Conservation (phyloP, 768 basidiomycete species). For the Podaxis sp. region DNA sequence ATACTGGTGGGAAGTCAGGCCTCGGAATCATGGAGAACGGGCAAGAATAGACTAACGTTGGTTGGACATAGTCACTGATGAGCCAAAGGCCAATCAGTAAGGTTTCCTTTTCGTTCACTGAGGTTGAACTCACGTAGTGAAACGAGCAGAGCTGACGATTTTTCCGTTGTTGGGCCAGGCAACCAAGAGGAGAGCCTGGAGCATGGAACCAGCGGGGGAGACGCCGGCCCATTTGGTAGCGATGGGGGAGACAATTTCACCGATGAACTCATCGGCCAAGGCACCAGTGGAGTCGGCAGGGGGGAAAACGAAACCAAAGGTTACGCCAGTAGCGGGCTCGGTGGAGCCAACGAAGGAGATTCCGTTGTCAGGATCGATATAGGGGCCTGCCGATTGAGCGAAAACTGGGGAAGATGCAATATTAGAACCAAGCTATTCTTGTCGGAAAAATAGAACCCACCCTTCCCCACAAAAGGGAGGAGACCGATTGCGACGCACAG, state of each 20-base stretch:
- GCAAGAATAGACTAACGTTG: slow-evolving; percentile 35
- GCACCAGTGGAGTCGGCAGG: slow-evolving; percentile 38
- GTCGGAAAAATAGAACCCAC: not conserved
- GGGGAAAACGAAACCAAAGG: slow-evolving; percentile 54
- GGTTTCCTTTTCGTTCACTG: not conserved
- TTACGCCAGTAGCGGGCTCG: slow-evolving; percentile 41
- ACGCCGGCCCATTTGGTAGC: slow-evolving; percentile 56
- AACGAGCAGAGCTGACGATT: slow-evolving; percentile 54
- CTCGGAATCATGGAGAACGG: not conserved
- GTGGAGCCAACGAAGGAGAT: slow-evolving; percentile 50
- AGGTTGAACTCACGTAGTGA: slow-evolving; percentile 45
- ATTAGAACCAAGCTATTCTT: not conserved
- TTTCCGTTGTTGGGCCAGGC: slow-evolving; percentile 59
- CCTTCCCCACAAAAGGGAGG: slow-evolving; percentile 12
- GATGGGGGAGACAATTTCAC: slow-evolving; percentile 58
- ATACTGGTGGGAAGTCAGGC: slow-evolving; percentile 25
- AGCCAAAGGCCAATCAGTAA: not conserved
- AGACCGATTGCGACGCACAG: not conserved
- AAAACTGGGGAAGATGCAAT: slow-evolving; percentile 30
- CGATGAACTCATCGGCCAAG: slow-evolving; percentile 56
- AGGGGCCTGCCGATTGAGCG: slow-evolving; percentile 43
- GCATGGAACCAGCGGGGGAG: slow-evolving; percentile 54
- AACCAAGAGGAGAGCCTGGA: slow-evolving; percentile 53
- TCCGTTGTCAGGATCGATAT: slow-evolving; percentile 48
- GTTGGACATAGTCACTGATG: slow-evolving; percentile 49